Evolutionary conservation across 768 basidiomycete species (phyloP).

Genomic region (Amyloporia xantha): DNA sequence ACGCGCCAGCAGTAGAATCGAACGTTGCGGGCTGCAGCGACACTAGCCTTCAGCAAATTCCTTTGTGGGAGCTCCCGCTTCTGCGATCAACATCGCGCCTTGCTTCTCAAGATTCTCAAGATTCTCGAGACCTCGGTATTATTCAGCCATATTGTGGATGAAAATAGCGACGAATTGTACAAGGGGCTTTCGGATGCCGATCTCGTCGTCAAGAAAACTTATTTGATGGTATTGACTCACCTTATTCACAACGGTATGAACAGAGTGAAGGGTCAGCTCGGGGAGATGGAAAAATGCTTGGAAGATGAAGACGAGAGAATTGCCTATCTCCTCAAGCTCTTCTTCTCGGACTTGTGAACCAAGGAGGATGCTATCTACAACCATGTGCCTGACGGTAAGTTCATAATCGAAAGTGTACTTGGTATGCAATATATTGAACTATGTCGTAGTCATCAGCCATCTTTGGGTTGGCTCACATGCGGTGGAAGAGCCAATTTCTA

Average conservation of each 20-base stretch:
- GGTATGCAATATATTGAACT: slow-evolving; percentile 6
- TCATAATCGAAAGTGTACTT: slow-evolving; percentile 18
- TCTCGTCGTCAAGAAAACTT: slow-evolving; percentile 95
- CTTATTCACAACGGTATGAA: slow-evolving; percentile 98
- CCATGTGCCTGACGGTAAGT: slow-evolving; percentile 91
- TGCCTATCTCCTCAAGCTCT: slow-evolving; percentile 91
- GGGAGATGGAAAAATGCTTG: slow-evolving; percentile 99
- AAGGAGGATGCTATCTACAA: slow-evolving; percentile 99
- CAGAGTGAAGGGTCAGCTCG: slow-evolving; percentile 98
- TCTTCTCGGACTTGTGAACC: slow-evolving; percentile 92
- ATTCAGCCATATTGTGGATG: slow-evolving; percentile 96
- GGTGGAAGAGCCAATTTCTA: slow-evolving; percentile 92
- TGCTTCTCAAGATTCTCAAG: slow-evolving; percentile 93
- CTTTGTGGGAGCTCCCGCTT: slow-evolving; percentile 92
- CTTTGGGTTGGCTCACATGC: slow-evolving; percentile 86
- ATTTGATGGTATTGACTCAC: slow-evolving; percentile 96
- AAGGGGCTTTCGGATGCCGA: slow-evolving; percentile 86
- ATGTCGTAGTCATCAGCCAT: slow-evolving; percentile 78
- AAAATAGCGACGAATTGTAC: slow-evolving; percentile 94
- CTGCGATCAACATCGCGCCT: slow-evolving; percentile 81
- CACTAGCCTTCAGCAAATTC: slow-evolving; percentile 89
- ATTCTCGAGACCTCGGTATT: slow-evolving; percentile 90
- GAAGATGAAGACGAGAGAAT: slow-evolving; percentile 87
- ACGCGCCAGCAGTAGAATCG: slow-evolving; percentile 73
- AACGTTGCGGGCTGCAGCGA: slow-evolving; percentile 80